Base-by-base conservation (phyloP, 129 eudicot species). In the Saposhnikovia divaricata region DNA sequence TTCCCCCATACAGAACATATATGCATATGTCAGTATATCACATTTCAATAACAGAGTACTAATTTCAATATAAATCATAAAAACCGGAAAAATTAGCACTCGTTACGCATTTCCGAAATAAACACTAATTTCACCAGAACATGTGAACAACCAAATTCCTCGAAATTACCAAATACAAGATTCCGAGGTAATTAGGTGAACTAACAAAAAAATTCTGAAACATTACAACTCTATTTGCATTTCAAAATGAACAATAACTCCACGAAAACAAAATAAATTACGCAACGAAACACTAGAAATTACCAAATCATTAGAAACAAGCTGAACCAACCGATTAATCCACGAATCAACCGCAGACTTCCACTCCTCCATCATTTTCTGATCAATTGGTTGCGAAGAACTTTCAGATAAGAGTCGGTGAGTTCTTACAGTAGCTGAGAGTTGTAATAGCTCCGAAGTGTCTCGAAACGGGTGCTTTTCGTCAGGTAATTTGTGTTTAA, bases 341-440 rank as follows among this genome's bases (percentile, higher is more conserved):
- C 99, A 95, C 1, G 83, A 77, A 81, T 95, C 97, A 34, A 92
- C 85, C 34, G 96, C 90, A 1, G 96, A 79, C 71, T 89, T 87
- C 96, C 94, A 95, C 63, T 77, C 82, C 1, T 84, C 88, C 42
- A 86, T 59, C 39, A 83, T 65, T 15, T 91, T 86, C 55, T 72
- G 77, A 37, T 82, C 87, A 1, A 71, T 42, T 37, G 87, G 66
- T 9, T 74, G 76, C n/a, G 80, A 28, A 19, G 75, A 66, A 38
- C 55, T 48, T 81, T 92, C 97, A 13, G 97, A 90, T 6, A 95
- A 76, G 37, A 95, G 85, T 4, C 72, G 72, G 47, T 90, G 97
- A 46, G 88, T 85, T 78, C 82, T 87, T 65, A 95, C 66, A 18
- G 87, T 79, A 23, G 92, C 85, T 37, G 91, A 89, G 44, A 95